phyloP scores from a whole-genome alignment of 441 rosid genomes.

The Euphorbia schlechtendalii region DNA sequence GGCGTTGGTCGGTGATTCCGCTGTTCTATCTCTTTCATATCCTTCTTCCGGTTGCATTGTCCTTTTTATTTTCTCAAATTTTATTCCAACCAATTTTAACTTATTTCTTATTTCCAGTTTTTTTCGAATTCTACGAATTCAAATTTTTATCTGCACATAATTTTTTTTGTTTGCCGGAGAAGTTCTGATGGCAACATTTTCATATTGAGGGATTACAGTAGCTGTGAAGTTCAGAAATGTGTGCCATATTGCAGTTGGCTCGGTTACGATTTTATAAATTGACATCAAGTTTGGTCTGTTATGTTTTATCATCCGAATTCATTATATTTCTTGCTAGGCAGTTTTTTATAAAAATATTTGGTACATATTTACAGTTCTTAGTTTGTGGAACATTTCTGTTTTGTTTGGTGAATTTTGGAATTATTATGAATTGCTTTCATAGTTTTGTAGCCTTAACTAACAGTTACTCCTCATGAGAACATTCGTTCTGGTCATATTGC shows the following conservation, averaged over 20 bases:
- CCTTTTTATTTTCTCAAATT: not conserved
- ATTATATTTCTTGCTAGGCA: not conserved
- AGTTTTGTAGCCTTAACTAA: constrained; percentile 48
- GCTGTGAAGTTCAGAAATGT: not conserved
- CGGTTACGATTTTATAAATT: too few relatives aligned
- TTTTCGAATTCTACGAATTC: not conserved
- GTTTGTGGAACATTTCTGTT: not conserved
- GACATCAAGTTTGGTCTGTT: not conserved
- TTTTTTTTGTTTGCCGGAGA: not conserved
- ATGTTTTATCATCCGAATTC: too few relatives aligned
- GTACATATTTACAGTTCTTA: not conserved
- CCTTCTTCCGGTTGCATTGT: constrained; percentile 36
- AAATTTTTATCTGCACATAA: not conserved
- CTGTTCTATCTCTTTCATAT: constrained; percentile 81
- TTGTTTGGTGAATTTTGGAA: too few relatives aligned
- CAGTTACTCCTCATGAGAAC: constrained; percentile 59
- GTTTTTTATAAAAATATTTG: too few relatives aligned
- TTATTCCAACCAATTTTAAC: too few relatives aligned
- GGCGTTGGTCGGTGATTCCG: constrained; percentile 53
- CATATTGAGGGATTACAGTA: constrained; percentile 1
- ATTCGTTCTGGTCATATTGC: constrained; percentile 55
- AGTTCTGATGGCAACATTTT: too few relatives aligned
- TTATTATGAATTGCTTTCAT: not conserved
- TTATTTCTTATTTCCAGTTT: not conserved
- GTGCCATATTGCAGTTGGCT: not conserved